These are phyloP conservation scores for Cucurbitaria berberidis DNA, from an alignment of 2,329 filamentous ascomycete genomes.

Conservation along the genomic window DNA sequence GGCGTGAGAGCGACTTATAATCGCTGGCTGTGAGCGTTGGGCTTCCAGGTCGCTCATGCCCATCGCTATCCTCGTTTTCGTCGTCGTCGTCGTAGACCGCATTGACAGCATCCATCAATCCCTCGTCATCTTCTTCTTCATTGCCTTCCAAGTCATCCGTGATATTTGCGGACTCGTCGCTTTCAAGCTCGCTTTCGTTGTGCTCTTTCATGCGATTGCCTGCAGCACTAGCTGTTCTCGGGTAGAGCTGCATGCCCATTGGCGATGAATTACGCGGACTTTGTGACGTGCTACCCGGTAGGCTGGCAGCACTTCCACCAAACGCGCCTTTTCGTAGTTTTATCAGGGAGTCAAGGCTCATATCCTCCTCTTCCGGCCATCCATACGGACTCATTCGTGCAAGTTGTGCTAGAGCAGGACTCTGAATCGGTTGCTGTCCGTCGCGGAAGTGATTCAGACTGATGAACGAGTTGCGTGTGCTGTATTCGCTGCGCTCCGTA, in stretches of 20 bases:
- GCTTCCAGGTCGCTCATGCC: conserved; percentile 34
- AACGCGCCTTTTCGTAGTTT: conserved; percentile 77
- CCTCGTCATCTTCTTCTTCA: conserved; percentile 31
- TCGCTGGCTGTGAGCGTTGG: conserved; percentile 42
- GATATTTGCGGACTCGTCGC: conserved; percentile 30
- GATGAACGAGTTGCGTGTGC: conserved; percentile 89
- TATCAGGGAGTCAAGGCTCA: conserved; percentile 75
- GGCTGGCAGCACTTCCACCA: conserved; percentile 79
- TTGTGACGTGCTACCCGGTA: conserved; percentile 58
- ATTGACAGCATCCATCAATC: conserved; percentile 39
- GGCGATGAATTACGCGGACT: conserved; percentile 47
- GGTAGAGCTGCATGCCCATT: conserved; percentile 46
- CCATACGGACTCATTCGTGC: conserved; percentile 64
- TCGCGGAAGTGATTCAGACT: conserved; percentile 65
- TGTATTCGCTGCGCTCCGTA: conserved; percentile 94
- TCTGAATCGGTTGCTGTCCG: conserved; percentile 62
- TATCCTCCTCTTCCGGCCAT: conserved; percentile 65
- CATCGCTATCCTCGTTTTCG: conserved; percentile 17
- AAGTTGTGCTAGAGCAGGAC: conserved; percentile 78
- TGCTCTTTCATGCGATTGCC: conserved; percentile 39
- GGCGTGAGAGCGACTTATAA: conserved; percentile 38
- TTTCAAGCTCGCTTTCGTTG: conserved; percentile 30
- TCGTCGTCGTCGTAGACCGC: conserved; percentile 28
- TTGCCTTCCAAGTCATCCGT: conserved; percentile 24
- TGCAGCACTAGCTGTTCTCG: conserved; percentile 35